Evolutionary conservation across 2,329 filamentous ascomycete species (phyloP).

Genomic region (Paradendryphiella salina): DNA sequence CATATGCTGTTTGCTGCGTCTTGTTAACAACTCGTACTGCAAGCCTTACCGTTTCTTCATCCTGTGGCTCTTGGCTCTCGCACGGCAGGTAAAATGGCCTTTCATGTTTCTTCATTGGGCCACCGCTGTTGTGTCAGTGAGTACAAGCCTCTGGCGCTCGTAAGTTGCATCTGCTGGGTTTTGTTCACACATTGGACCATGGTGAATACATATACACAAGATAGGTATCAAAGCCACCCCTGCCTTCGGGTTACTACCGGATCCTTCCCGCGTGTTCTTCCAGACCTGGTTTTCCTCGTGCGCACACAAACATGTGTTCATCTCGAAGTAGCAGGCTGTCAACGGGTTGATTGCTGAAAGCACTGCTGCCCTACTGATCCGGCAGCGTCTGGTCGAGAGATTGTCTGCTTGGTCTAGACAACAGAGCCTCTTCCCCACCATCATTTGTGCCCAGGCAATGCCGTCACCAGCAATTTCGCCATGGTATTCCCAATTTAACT

Average conservation of each 20-base stretch:
- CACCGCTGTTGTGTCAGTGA: slow-evolving; percentile 4
- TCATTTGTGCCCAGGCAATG: slow-evolving; percentile 4
- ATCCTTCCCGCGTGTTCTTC: slow-evolving; percentile 10
- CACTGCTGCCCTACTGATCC: slow-evolving; percentile 1
- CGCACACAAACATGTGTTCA: background rate
- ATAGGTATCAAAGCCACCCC: slow-evolving; percentile 6
- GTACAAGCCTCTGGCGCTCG: background rate
- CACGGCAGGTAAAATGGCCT: slow-evolving; percentile 7
- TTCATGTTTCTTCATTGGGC: background rate
- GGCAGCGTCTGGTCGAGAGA: slow-evolving; percentile 2
- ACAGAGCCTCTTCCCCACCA: background rate
- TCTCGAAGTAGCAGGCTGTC: slow-evolving; percentile 4
- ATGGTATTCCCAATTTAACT: slow-evolving; percentile 14
- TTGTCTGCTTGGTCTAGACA: slow-evolving; percentile 3
- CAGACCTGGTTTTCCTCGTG: slow-evolving; percentile 6
- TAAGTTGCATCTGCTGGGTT: too few relatives aligned
- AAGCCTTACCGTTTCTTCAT: slow-evolving; percentile 19
- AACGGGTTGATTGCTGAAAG: background rate
- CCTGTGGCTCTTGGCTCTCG: slow-evolving; percentile 11
- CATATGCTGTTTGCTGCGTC: slow-evolving; percentile 8
- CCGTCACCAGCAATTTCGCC: slow-evolving; percentile 13
- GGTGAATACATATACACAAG: background rate
- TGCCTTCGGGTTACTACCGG: background rate
- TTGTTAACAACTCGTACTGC: slow-evolving; percentile 17
- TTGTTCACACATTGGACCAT: background rate